phyloP scores from a whole-genome alignment of 176 grass and related monocot species.

The Oryza nivara region DNA sequence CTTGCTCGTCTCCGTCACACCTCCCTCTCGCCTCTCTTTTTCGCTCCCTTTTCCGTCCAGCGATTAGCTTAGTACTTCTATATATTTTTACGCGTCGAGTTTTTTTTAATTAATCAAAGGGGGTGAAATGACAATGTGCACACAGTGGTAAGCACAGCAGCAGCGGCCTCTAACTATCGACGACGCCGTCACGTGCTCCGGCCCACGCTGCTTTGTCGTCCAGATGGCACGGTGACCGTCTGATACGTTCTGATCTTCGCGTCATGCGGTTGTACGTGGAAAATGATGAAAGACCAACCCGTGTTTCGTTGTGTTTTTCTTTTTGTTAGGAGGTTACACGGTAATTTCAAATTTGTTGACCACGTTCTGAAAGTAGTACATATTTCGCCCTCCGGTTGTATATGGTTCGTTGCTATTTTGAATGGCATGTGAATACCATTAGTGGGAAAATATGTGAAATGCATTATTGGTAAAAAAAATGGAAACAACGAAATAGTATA shows the following conservation, averaged over 20 bases:
- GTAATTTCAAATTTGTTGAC: too few relatives aligned
- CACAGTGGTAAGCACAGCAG: background rate
- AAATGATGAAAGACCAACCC: background rate
- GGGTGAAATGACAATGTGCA: background rate
- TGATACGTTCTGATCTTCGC: background rate
- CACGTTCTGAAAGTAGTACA: too few relatives aligned
- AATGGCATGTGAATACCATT: too few relatives aligned
- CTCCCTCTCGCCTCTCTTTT: conserved; percentile 32
- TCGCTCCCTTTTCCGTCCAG: conserved; percentile 34
- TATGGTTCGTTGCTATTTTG: too few relatives aligned
- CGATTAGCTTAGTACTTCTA: background rate
- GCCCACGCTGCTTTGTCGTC: background rate
- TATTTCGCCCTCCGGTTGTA: too few relatives aligned
- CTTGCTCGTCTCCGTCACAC: conserved; percentile 53
- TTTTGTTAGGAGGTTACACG: too few relatives aligned
- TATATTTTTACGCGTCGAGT: conserved; percentile 10
- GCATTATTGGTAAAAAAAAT: too few relatives aligned
- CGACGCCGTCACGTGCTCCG: conserved; percentile 12
- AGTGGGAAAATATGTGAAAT: too few relatives aligned
- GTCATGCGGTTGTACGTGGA: background rate
- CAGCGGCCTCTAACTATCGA: conserved; percentile 17
- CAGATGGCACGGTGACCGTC: background rate
- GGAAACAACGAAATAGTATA: too few relatives aligned
- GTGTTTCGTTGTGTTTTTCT: too few relatives aligned
- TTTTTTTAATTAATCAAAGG: conserved; percentile 6